phyloP scores from a whole-genome alignment of 768 basidiomycete species.

The Tulasnella sp. region DNA sequence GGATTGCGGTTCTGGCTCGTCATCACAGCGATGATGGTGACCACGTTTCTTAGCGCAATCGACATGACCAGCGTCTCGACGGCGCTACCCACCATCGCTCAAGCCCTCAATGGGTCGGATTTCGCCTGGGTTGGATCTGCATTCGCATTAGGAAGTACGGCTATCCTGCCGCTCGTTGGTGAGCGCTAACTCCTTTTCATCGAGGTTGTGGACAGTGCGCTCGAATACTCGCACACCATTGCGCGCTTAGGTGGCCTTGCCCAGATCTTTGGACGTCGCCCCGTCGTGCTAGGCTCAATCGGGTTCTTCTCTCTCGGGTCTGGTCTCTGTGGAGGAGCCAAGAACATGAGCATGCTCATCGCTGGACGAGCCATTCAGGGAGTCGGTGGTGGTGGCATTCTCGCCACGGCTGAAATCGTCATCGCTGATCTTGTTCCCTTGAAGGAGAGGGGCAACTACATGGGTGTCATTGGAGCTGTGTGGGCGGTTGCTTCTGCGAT shows the following conservation, averaged over 20 bases:
- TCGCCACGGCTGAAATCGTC: too few relatives aligned
- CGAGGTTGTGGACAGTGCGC: too few relatives aligned
- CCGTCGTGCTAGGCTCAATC: too few relatives aligned
- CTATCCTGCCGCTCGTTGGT: constrained; percentile 49
- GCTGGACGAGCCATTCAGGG: constrained; percentile 38
- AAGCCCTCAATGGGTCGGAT: too few relatives aligned
- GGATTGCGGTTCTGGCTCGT: too few relatives aligned
- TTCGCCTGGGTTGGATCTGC: too few relatives aligned
- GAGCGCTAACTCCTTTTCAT: constrained; percentile 28
- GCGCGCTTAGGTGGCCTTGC: constrained; percentile 39
- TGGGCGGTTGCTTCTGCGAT: constrained; percentile 37
- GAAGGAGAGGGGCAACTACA: constrained; percentile 48
- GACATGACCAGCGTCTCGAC: constrained; percentile 47
- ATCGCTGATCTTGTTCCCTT: constrained; percentile 45
- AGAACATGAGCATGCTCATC: constrained; percentile 50
- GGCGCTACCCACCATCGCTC: constrained; percentile 45
- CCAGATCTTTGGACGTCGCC: constrained; percentile 39
- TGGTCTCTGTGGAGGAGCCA: constrained; percentile 41
- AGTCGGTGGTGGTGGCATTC: too few relatives aligned
- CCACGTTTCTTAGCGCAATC: constrained; percentile 14
- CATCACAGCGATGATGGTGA: too few relatives aligned
- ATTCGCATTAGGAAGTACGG: constrained; percentile 40
- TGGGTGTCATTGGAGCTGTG: too few relatives aligned
- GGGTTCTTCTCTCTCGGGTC: too few relatives aligned
- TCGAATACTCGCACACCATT: too few relatives aligned